Percentiles rank a stretch among this genome's conserved stretches.
These are phyloP conservation scores for Calonectria pauciramosa DNA, from an alignment of 2,329 filamentous ascomycete species.

Conservation along the genomic window DNA sequence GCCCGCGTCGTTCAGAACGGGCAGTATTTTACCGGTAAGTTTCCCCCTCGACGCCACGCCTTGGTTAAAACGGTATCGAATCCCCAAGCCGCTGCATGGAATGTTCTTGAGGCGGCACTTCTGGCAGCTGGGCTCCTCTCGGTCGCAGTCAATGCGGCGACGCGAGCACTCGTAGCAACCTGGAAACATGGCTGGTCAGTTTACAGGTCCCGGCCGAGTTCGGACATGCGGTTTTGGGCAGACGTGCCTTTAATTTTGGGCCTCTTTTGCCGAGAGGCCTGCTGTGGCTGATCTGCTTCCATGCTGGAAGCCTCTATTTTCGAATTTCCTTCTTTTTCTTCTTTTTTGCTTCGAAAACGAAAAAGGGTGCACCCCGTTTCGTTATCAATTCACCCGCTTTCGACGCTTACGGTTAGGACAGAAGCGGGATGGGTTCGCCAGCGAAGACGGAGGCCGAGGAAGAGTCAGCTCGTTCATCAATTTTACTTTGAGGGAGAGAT, in stretches of 20 bases:
- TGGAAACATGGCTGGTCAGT: constrained; percentile 14
- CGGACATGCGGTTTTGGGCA: not conserved
- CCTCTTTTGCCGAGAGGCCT: constrained; percentile 6
- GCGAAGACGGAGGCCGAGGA: not conserved
- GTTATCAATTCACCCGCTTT: constrained; percentile 7
- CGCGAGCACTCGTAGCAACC: constrained; percentile 43
- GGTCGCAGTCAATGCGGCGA: constrained; percentile 42
- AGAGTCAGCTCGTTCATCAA: constrained; percentile 2
- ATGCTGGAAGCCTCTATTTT: not conserved
- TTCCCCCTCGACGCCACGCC: constrained; percentile 39
- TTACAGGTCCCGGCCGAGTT: not conserved
- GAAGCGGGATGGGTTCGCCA: not conserved
- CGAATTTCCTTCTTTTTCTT: not conserved
- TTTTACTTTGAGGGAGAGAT: not conserved
- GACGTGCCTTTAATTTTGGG: constrained; percentile 21
- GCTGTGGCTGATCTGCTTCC: not conserved
- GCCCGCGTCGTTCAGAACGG: constrained; percentile 1
- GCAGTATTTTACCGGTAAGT: constrained; percentile 36
- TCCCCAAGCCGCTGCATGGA: constrained; percentile 36
- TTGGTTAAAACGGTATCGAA: constrained; percentile 42
- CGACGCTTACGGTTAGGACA: constrained; percentile 3
- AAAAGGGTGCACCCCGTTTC: not conserved
- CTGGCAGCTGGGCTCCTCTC: constrained; percentile 37
- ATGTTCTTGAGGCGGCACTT: constrained; percentile 39
- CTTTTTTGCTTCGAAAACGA: not conserved